Conservation (phyloP, 805 yeast genomes). For the Suhomyces kilbournensis region DNA sequence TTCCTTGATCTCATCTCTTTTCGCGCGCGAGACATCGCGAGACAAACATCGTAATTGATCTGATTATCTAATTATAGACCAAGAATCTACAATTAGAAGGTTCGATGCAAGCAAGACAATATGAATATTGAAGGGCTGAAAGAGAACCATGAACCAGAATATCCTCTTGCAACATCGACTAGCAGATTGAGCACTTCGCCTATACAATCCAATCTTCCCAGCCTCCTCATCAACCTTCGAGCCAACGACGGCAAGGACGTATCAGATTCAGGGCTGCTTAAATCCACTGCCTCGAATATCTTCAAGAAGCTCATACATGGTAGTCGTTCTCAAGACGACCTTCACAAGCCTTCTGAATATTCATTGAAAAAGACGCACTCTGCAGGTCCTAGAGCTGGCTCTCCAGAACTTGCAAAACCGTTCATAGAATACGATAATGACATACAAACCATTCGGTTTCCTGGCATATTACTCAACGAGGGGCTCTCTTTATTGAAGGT, state of each 20-base stretch:
- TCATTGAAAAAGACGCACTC: background rate
- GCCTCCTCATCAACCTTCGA: constrained; percentile 20
- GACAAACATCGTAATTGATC: background rate
- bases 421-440: background rate
- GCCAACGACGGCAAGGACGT: constrained; percentile 15
- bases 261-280: background rate
- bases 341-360: background rate
- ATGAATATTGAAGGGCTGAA: constrained; percentile 3
- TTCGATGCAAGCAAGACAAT: background rate
- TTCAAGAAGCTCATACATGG: constrained; percentile 12
- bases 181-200: constrained; percentile 15
- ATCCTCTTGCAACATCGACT: constrained; percentile 2
- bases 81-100: too few species aligned
- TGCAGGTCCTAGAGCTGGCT: background rate
- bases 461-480: constrained; percentile 46
- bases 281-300: constrained; percentile 3
- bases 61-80: background rate
- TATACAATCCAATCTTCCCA: constrained; percentile 22
- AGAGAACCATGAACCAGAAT: background rate
- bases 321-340: constrained; percentile 9
- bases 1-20: background rate
- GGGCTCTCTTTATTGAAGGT: constrained; percentile 68
- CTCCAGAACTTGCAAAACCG: background rate
- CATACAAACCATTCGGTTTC: constrained; percentile 20
- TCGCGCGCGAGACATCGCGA: background rate